These are phyloP conservation scores for Lactarius tabidus DNA, from an alignment of 768 basidiomycete species.

Conservation along the genomic window DNA sequence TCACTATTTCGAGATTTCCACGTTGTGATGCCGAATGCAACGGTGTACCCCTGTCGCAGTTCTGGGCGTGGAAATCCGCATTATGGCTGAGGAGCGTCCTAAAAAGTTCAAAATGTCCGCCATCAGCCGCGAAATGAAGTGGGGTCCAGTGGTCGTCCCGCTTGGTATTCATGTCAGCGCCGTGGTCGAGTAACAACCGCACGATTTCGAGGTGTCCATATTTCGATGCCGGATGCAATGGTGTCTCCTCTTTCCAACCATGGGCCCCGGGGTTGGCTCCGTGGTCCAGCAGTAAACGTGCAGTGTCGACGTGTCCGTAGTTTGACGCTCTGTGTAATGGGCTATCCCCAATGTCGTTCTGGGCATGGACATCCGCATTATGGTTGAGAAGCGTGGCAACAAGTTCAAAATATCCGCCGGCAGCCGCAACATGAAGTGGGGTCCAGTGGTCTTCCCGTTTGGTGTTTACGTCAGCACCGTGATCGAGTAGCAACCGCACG, in stretches of 20 bases:
- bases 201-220: too few species aligned
- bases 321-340: not conserved
- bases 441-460: not conserved
- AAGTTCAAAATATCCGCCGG: not conserved
- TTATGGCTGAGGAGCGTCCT: too few species aligned
- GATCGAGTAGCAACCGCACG: not conserved
- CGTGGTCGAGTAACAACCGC: too few species aligned
- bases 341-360: not conserved
- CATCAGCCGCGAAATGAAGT: too few species aligned
- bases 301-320: not conserved
- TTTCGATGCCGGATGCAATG: too few species aligned
- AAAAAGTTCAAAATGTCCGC: too few species aligned
- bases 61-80: too few species aligned
- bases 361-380: not conserved
- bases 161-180: too few species aligned
- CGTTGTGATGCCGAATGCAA: not conserved
- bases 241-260: not conserved
- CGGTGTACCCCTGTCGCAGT: too few species aligned
- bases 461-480: not conserved
- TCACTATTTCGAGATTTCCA: not conserved
- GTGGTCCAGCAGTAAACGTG: not conserved
- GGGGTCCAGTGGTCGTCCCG: too few species aligned
- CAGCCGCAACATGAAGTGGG: not conserved
- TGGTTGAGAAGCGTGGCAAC: not conserved
- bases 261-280: not conserved